Evolutionary conservation across 179 eudicot genomes (phyloP), one percentile per base, ranked within the genome.

Genomic region (Spinacia oleracea): DNA sequence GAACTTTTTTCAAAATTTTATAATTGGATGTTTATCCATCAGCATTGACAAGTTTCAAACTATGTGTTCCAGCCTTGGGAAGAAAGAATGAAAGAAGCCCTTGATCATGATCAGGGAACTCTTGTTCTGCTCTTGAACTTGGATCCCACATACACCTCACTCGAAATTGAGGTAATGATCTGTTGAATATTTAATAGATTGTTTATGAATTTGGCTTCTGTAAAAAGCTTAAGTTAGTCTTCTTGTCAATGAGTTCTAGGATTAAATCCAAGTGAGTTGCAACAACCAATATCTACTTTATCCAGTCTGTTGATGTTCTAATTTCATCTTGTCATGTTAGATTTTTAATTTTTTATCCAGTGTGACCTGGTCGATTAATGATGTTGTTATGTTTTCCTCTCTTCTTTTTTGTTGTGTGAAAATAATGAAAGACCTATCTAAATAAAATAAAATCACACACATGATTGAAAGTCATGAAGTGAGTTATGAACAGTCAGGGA

Each of bases 161-260:
- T 84, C 70, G 94, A 93, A 62, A 90, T 91, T 40, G 93, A 93
- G 97, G 98, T 93, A 81, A 48, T 48, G 51, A 48, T 18, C 51
- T 48, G 11, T 48, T 48, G 51, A 16, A 48, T 48, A 21, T 21
- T 66, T 20, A 7, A 18, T 25, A 14, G 45, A n/a, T 35, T 66
- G 10, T 20, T 67, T 21, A 38, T n/a, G 71, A 9, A 67, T 21
- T 67, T 67, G 43, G 6, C 43, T 16, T 9, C 50, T 18, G 40
- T 64, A 18, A 6, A 31, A 58, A 58, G 27, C 23, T 35, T 16
- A 59, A 21, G 27, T 23, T 18, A 32, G 63, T 48, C 31, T 32
- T 76, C 35, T 32, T 65, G 9, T 53, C 21, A 64, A 12, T 35
- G 34, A 32, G 50, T 16, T 60, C 27, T n/a, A 25, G 31, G 25